phyloP scores from a whole-genome alignment of 768 basidiomycete genomes.

The Nidula microcarpa region DNA sequence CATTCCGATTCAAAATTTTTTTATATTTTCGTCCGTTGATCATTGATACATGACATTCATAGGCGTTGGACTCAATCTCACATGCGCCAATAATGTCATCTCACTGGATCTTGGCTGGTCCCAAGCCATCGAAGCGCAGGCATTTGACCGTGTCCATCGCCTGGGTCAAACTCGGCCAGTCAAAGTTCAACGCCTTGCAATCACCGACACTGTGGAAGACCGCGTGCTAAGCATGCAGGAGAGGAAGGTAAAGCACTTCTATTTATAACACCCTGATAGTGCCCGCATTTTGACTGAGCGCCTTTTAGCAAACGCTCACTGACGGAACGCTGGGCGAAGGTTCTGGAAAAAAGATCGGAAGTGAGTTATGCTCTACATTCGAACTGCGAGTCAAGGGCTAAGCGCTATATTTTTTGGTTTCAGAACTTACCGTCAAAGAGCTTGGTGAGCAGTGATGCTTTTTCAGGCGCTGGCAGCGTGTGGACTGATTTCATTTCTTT shows the following conservation, averaged over 20 bases:
- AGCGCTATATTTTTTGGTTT: not conserved
- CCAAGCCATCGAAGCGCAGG: slow-evolving; percentile 58
- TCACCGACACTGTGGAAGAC: slow-evolving; percentile 62
- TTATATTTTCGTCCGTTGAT: not conserved
- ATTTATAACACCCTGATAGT: not conserved
- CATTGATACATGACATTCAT: not conserved
- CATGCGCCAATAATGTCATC: slow-evolving; percentile 62
- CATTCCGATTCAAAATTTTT: not conserved
- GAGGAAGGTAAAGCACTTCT: slow-evolving; percentile 41
- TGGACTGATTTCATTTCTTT: not conserved
- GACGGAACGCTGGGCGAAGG: slow-evolving; percentile 66
- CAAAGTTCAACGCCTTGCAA: slow-evolving; percentile 52
- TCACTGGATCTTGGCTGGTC: slow-evolving; percentile 65
- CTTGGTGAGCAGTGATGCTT: not conserved
- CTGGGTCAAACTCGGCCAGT: slow-evolving; percentile 54
- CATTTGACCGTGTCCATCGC: slow-evolving; percentile 58
- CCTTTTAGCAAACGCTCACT: slow-evolving; percentile 44
- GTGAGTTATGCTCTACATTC: slow-evolving; percentile 8
- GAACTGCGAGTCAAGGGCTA: not conserved
- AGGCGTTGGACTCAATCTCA: slow-evolving; percentile 55
- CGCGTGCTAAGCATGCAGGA: slow-evolving; percentile 63
- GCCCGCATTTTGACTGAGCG: not conserved
- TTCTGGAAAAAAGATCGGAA: slow-evolving; percentile 52
- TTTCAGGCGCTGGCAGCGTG: not conserved
- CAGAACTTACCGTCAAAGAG: not conserved